Percentiles rank a stretch among this genome's conserved stretches.
Evolutionary conservation across 2,329 filamentous ascomycete species (phyloP).

Genomic region (Cordyceps javanica): DNA sequence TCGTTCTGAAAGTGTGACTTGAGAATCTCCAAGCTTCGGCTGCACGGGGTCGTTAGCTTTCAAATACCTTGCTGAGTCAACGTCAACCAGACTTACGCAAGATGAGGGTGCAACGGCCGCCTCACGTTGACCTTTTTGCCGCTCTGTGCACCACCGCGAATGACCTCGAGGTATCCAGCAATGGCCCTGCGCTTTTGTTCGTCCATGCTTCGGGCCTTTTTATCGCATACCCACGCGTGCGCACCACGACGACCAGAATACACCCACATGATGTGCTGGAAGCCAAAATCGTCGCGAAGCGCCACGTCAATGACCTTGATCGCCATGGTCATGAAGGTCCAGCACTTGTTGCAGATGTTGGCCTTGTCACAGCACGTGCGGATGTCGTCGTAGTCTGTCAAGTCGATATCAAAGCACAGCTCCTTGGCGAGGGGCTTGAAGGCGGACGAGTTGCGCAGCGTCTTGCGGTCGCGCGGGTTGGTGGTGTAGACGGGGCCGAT

Average conservation of each 20-base stretch:
- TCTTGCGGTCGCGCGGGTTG: constrained; percentile 90
- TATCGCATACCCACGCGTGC: constrained; percentile 97
- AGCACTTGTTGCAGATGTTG: constrained; percentile 90
- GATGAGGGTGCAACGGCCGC: constrained; percentile 83
- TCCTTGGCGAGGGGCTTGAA: constrained; percentile 90
- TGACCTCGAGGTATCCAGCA: constrained; percentile 80
- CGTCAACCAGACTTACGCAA: constrained; percentile 48
- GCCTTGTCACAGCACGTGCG: constrained; percentile 91
- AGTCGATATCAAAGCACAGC: constrained; percentile 97
- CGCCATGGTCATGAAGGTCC: constrained; percentile 96
- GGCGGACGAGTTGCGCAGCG: constrained; percentile 68
- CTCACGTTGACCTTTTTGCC: constrained; percentile 82
- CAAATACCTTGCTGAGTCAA: background rate
- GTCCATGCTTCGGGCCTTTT: constrained; percentile 74
- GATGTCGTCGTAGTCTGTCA: constrained; percentile 97
- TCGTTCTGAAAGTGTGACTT: constrained; percentile 78
- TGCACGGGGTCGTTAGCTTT: constrained; percentile 21
- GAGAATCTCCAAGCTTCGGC: constrained; percentile 78
- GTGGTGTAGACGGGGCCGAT: constrained; percentile 96
- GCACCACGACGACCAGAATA: constrained; percentile 95
- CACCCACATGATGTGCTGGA: constrained; percentile 95
- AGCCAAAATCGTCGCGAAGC: constrained; percentile 89
- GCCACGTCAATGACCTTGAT: constrained; percentile 88
- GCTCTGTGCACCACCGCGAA: constrained; percentile 79
- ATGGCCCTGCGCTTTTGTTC: constrained; percentile 81